These are phyloP conservation scores for Mallotus japonicus DNA, from an alignment of 441 rosid genomes.

Conservation along the genomic window DNA sequence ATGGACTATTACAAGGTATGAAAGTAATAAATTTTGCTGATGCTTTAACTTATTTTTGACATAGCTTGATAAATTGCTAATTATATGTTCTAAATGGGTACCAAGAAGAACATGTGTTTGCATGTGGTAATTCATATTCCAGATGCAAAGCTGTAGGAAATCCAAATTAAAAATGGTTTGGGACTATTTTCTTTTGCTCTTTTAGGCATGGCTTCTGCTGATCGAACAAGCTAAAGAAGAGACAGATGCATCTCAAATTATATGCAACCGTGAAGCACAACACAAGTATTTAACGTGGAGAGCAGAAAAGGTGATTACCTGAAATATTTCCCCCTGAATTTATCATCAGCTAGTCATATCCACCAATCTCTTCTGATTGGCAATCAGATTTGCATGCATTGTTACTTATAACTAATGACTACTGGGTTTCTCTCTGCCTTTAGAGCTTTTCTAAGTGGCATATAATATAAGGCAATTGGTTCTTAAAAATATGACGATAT, in stretches of 20 bases:
- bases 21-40: neutral
- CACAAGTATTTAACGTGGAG: conserved; percentile 90
- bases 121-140: neutral
- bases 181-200: conserved; percentile 9
- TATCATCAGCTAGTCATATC: neutral
- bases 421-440: neutral
- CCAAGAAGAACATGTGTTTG: neutral
- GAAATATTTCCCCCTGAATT: neutral
- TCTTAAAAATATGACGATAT: neutral
- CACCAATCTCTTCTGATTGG: neutral
- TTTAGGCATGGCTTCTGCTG: conserved; percentile 77
- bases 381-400: neutral
- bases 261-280: conserved; percentile 65
- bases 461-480: no score
- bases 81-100: neutral
- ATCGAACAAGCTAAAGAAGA: conserved; percentile 53
- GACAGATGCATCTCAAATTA: conserved; percentile 44
- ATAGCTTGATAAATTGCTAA: neutral
- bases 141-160: neutral
- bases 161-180: neutral
- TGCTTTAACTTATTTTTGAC: neutral
- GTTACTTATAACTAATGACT: neutral
- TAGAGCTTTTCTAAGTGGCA: neutral
- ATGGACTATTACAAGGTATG: conserved; percentile 76
- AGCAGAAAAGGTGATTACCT: conserved; percentile 66